Evolutionary conservation across 345 rosid species (phyloP), one percentile per base, ranked within the genome.

Genomic region (Geranium brycei): DNA sequence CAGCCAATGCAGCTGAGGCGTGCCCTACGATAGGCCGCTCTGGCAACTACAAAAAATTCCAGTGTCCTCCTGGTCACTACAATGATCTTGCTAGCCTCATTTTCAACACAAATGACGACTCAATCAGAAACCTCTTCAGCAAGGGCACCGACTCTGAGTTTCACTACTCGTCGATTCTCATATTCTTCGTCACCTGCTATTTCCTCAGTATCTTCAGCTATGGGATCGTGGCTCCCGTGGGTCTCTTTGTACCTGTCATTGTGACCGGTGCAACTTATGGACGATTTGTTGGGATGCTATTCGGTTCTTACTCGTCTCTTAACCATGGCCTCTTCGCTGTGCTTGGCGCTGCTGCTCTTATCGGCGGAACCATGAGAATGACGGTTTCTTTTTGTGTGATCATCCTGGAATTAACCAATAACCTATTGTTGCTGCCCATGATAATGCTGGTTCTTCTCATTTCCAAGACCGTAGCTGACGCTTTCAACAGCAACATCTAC

Each of bases 31-130:
- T 92, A 51, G 95, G 97, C 60, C 85, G 90, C 65, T 87, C 93
- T 63, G 97, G 98, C n/a, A 89, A 87, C 83, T 92, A 79, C 76
- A 89, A 89, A 84, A 92, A 86, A 64, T 92, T 84, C 69, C 97
- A 92, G 56, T 92, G 99, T 41, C 77, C 91, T 31, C 56, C 85
- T 53, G 91, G 84, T 71, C 78, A 89, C 53, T 87, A 89, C 77
- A 89, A 92, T 66, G 97, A 89, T 75, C 84, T 92, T 47, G 99
- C 99, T 23, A 89, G 97, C 87, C 96, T 92, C 67, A 83, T 89
- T 62, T 92, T 89, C 72, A 92, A 92, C 83, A 92, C 95, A 11
- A 86, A 89, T 67, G 98, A 87, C 55, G 97, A 92, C 73, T 85
- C 96, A 47, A 85, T 92, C 65, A 81, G 74, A 79, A 92, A 92